phyloP scores from a whole-genome alignment of 257 asterid genomes.

The Solanum virginianum region DNA sequence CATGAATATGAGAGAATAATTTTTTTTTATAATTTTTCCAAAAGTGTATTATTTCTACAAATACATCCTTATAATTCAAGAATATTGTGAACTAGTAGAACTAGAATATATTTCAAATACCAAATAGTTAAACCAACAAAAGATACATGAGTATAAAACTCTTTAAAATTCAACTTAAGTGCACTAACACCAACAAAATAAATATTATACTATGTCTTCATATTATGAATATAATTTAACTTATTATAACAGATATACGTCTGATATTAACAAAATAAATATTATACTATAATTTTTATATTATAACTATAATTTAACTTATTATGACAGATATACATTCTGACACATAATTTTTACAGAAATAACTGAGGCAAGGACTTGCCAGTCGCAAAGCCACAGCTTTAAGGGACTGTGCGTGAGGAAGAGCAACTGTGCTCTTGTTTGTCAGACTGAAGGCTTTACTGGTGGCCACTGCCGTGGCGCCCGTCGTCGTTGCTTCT shows the following conservation, averaged over 20 bases:
- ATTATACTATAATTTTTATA: neutral
- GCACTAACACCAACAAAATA: too few relatives aligned
- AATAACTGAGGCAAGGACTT: neutral
- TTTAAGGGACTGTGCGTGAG: neutral
- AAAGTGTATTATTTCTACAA: too few relatives aligned
- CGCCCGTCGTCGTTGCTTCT: neutral
- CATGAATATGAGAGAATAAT: too few relatives aligned
- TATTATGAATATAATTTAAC: too few relatives aligned
- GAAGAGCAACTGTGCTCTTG: neutral
- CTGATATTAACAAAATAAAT: neutral
- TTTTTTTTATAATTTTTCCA: too few relatives aligned
- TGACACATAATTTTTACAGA: neutral
- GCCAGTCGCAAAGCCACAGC: neutral
- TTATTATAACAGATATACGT: too few relatives aligned
- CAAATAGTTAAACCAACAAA: neutral
- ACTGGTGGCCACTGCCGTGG: neutral
- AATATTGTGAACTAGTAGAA: too few relatives aligned
- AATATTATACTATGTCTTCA: too few relatives aligned
- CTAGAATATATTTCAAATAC: too few relatives aligned
- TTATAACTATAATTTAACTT: neutral
- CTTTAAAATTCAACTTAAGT: neutral
- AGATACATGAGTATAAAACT: neutral
- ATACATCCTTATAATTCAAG: too few relatives aligned
- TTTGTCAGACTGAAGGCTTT: constrained; percentile 4
- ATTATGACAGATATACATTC: neutral